These are phyloP conservation scores for Pulveroboletus sp. DNA, from an alignment of 768 basidiomycete genomes.

Conservation along the genomic window DNA sequence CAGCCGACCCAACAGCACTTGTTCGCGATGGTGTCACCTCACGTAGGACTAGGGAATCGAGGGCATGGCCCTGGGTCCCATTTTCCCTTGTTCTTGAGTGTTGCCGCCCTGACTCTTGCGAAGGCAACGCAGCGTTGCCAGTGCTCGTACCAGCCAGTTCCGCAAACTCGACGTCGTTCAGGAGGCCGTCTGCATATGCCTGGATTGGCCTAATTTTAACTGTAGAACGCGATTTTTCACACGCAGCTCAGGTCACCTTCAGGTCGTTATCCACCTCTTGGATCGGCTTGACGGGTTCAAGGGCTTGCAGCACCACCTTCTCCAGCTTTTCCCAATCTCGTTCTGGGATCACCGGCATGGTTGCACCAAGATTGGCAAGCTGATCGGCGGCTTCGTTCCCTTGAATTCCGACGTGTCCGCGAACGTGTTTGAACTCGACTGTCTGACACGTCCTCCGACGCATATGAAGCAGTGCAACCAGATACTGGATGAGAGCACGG, in stretches of 20 bases:
- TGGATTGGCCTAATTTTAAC: conserved; percentile 9
- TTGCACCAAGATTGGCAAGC: conserved; percentile 59
- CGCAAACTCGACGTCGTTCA: conserved; percentile 33
- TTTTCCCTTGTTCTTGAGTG: background rate
- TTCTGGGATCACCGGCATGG: conserved; percentile 39
- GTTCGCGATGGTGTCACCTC: background rate
- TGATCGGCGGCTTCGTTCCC: conserved; percentile 89
- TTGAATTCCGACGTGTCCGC: conserved; percentile 67
- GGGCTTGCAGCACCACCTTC: conserved; percentile 6
- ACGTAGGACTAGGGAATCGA: background rate
- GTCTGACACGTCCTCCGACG: conserved; percentile 49
- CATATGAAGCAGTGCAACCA: conserved; percentile 54
- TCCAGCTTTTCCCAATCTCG: conserved; percentile 51
- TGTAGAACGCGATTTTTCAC: background rate
- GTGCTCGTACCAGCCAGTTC: conserved; percentile 11
- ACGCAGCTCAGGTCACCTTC: conserved; percentile 16
- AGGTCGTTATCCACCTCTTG: conserved; percentile 5
- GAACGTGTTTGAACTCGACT: conserved; percentile 66
- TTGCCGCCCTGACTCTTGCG: background rate
- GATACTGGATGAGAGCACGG: conserved; percentile 60
- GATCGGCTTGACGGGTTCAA: conserved; percentile 6
- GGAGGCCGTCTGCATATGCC: conserved; percentile 34
- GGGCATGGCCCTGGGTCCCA: background rate
- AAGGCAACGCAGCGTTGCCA: background rate
- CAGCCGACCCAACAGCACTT: background rate